phyloP scores from a whole-genome alignment of 2,329 filamentous ascomycete species.

The Seiridium unicorne region DNA sequence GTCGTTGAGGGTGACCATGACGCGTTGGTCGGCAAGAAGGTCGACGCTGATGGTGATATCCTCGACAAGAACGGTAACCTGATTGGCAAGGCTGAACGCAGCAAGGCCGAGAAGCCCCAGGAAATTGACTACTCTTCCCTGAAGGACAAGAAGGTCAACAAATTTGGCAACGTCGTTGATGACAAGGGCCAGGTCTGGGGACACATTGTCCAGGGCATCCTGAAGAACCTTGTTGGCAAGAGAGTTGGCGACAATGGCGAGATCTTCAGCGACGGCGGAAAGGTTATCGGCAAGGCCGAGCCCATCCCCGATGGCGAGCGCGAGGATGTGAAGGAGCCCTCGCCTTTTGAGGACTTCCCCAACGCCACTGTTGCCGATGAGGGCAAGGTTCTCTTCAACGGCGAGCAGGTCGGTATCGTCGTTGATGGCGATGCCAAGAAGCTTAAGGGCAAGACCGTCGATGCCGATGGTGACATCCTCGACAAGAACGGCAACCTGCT shows the following conservation, averaged over 20 bases:
- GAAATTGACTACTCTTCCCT: constrained; percentile 47
- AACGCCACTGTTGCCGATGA: constrained; percentile 51
- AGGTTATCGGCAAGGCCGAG: constrained; percentile 66
- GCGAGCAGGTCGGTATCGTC: constrained; percentile 57
- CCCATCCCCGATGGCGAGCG: constrained; percentile 57
- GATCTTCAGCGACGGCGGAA: constrained; percentile 69
- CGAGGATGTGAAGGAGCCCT: constrained; percentile 42
- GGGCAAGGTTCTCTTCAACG: constrained; percentile 51
- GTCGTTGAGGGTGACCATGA: constrained; percentile 33
- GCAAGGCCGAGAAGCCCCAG: constrained; percentile 30
- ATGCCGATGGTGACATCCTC: constrained; percentile 67
- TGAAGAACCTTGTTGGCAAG: constrained; percentile 62
- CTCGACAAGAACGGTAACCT: constrained; percentile 33
- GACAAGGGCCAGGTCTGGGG: constrained; percentile 55
- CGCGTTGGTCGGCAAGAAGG: constrained; percentile 31
- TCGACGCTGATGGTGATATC: constrained; percentile 34
- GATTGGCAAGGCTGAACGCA: constrained; percentile 31
- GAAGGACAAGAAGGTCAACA: constrained; percentile 56
- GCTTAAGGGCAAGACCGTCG: constrained; percentile 64
- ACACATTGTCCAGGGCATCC: constrained; percentile 61
- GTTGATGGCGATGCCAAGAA: constrained; percentile 63
- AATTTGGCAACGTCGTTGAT: constrained; percentile 56
- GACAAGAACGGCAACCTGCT: constrained; percentile 67
- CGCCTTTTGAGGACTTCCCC: constrained; percentile 59
- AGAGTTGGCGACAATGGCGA: constrained; percentile 65